Evolutionary conservation across 768 basidiomycete species (phyloP), one percentile per base, ranked within the genome.

Genomic region (Hericium rajendrae): DNA sequence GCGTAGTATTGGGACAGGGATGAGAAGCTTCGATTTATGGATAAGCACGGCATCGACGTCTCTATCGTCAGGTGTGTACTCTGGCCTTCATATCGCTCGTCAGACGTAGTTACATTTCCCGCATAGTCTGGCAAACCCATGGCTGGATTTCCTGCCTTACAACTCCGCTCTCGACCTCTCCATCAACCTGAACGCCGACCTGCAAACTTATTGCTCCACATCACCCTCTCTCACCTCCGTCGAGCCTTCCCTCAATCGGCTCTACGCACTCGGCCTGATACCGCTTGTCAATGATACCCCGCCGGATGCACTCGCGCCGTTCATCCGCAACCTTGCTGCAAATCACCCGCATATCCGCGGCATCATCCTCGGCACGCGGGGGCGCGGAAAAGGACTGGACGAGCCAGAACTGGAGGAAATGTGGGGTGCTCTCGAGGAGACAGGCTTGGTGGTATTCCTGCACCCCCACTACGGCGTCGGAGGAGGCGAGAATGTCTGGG

Each of bases 401-500:
- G 91, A 94, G 65, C 78, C 78, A 28, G 78, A 75, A 4, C 78
- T 94, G 49, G 86, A 92, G 63, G 85, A 86, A 0, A 76, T 94
- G 13, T 94, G 90, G 89, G 78, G 76, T n/a, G 86, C 87, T 15
- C 77, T 94, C 41, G 82, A 84, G 56, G 72, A 77, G 48, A 76
- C 82, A 1, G 80, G 79, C 2, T 78, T 94, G 9, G 85, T 90
- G 20, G 80, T 88, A 20, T 94, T 94, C 73, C 68, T 94, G 32
- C 91, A 92, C 64, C 91, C 90, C 8, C 91, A 94, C 68, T 93
- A 93, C 66, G 88, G 89, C 11, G 80, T 94, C 22, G 85, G 41
- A 15, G 20, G 41, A 16, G 49, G 85, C 62, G 71, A 72, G n/a
- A 78, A 78, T 48, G 82, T 80, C 3, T 94, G 88, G 78, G 91